Evolutionary conservation across 495 filamentous ascomycete species (phyloP).

Genomic region (Corynascus novoguineensis): DNA sequence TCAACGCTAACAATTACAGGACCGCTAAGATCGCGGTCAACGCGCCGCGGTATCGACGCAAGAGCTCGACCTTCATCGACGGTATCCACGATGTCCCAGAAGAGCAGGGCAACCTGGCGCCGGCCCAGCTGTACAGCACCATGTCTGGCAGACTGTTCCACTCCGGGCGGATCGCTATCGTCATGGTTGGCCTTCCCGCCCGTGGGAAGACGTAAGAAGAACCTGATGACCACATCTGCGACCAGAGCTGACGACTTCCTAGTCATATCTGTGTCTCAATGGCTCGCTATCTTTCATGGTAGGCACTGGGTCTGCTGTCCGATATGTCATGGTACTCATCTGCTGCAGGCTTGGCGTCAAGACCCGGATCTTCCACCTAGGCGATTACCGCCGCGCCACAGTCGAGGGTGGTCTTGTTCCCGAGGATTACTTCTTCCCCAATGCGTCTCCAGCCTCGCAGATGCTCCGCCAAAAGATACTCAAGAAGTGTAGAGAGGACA

Average conservation of each 20-base stretch:
- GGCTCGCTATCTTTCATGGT: slow-evolving; percentile 92
- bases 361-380: slow-evolving; percentile 93
- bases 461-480: slow-evolving; percentile 92
- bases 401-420: slow-evolving; percentile 85
- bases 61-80: slow-evolving; percentile 93
- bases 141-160: slow-evolving; percentile 96
- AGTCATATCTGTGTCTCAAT: slow-evolving; percentile 94
- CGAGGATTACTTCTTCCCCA: slow-evolving; percentile 95
- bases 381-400: slow-evolving; percentile 90
- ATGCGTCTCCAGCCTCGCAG: slow-evolving; percentile 82
- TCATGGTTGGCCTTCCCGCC: slow-evolving; percentile 91
- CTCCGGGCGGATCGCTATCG: slow-evolving; percentile 93
- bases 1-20: slow-evolving; percentile 35
- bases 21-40: slow-evolving; percentile 85
- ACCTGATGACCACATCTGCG: not conserved
- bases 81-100: slow-evolving; percentile 91
- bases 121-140: slow-evolving; percentile 95
- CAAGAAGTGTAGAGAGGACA: slow-evolving; percentile 95
- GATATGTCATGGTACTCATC: slow-evolving; percentile 14
- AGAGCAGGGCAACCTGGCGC: slow-evolving; percentile 72
- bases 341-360: slow-evolving; percentile 83
- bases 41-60: slow-evolving; percentile 73
- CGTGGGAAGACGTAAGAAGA: slow-evolving; percentile 80
- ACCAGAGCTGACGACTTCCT: not conserved
- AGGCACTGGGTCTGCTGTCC: slow-evolving; percentile 25